A percentile compares a stretch with the other conserved stretches of the same genome.
Conservation (phyloP, 345 rosid species). For the Aquilaria sinensis region DNA sequence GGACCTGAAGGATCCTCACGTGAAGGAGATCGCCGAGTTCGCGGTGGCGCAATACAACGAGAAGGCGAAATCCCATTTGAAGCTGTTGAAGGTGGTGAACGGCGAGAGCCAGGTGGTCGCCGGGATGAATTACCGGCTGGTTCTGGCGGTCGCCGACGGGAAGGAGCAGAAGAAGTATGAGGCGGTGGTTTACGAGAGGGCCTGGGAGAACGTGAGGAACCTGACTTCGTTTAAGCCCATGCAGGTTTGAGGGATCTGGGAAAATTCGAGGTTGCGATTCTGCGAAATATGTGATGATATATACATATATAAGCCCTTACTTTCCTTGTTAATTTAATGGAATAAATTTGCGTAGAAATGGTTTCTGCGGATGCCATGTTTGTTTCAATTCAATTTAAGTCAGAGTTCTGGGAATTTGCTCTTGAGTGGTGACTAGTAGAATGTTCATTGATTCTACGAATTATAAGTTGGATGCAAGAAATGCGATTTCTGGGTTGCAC, state of each 20-base stretch:
- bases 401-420: no score
- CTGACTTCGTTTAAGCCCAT: constrained; percentile 31
- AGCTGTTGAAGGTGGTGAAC: constrained; percentile 21
- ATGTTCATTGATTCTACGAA: no score
- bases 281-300: no score
- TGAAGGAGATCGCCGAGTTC: constrained; percentile 36
- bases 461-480: no score
- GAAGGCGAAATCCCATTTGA: constrained; percentile 16
- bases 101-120: constrained; percentile 49
- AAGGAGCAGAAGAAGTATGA: constrained; percentile 17
- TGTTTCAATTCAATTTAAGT: no score
- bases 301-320: no score
- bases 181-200: constrained; percentile 51
- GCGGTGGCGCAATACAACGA: constrained; percentile 43
- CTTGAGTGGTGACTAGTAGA: no score
- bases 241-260: neutral
- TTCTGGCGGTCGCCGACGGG: constrained; percentile 22
- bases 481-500: no score
- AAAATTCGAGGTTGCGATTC: no score
- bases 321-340: no score
- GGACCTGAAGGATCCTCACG: constrained; percentile 27
- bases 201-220: constrained; percentile 21
- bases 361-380: no score
- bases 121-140: constrained; percentile 46
- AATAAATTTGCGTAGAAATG: no score